Evolutionary conservation across 352 stramenopile species (phyloP).

Genomic region (Phytophthora pisi): DNA sequence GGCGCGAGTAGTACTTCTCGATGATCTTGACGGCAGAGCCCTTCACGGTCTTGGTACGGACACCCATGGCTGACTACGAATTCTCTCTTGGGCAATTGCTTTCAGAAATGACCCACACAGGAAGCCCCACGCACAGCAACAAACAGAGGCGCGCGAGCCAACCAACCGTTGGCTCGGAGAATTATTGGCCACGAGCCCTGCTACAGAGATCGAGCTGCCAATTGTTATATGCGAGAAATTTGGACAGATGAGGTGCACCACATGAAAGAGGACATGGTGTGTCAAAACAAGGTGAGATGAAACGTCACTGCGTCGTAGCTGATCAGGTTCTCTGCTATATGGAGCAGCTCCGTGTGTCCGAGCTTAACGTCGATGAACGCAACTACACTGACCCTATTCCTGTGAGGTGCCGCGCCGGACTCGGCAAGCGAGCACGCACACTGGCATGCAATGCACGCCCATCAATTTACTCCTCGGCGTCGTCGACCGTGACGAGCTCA

Average conservation of each 20-base stretch:
- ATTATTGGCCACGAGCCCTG: slow-evolving; percentile 13
- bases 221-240: slow-evolving; percentile 29
- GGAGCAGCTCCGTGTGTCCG: slow-evolving; percentile 11
- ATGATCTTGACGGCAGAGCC: slow-evolving; percentile 99
- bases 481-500: slow-evolving; percentile 81
- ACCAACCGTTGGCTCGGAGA: slow-evolving; percentile 26
- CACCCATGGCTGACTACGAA: slow-evolving; percentile 90
- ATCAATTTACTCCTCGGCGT: slow-evolving; percentile 50
- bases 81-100: slow-evolving; percentile 45
- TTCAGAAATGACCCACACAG: slow-evolving; percentile 35
- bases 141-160: not conserved
- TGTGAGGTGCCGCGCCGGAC: slow-evolving; percentile 12
- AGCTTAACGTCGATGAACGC: slow-evolving; percentile 32
- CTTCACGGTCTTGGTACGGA: slow-evolving; percentile 99
- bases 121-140: not conserved
- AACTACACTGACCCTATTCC: slow-evolving; percentile 35
- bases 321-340: slow-evolving; percentile 19
- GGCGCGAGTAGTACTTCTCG: slow-evolving; percentile 99
- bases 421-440: slow-evolving; percentile 13
- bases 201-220: not conserved
- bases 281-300: slow-evolving; percentile 20
- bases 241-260: not conserved
- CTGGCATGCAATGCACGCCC: not conserved
- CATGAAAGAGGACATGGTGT: not conserved
- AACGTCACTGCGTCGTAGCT: not conserved